Evolutionary conservation across 106 monocot species (phyloP).

Genomic region (Phalaenopsis aphrodite): DNA sequence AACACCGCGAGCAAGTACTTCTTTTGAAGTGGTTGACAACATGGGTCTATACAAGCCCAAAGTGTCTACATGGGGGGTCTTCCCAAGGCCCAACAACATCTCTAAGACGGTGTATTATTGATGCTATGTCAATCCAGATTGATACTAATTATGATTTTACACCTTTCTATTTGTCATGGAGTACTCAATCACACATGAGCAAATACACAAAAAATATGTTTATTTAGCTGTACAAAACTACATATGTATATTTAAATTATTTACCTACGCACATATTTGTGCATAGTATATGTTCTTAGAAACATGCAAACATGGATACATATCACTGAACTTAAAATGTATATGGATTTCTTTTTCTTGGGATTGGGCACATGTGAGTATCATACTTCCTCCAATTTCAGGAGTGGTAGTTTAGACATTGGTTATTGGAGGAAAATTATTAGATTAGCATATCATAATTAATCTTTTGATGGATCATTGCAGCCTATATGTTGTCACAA

Average conservation of each 20-base stretch:
- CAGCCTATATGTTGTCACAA: too few species aligned
- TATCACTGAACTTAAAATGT: neutral
- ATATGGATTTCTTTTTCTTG: neutral
- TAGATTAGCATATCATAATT: too few species aligned
- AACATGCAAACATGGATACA: neutral
- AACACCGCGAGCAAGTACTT: slow-evolving; percentile 7
- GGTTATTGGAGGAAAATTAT: too few species aligned
- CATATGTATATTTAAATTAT: neutral
- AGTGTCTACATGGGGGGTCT: slow-evolving; percentile 93
- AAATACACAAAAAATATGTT: neutral
- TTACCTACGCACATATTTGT: neutral
- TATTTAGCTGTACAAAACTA: neutral
- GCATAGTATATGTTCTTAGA: neutral
- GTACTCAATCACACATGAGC: neutral
- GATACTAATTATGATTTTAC: neutral
- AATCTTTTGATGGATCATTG: too few species aligned
- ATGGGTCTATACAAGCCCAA: slow-evolving; percentile 66
- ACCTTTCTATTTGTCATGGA: neutral
- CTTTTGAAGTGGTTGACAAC: slow-evolving; percentile 20
- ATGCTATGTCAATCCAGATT: neutral
- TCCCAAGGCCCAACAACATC: slow-evolving; percentile 80
- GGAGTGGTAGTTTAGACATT: too few species aligned
- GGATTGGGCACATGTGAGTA: neutral
- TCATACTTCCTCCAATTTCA: too few species aligned
- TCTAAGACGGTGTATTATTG: slow-evolving; percentile 62